phyloP scores from a whole-genome alignment of 2,329 filamentous ascomycete species.

The Alternaria sp. region DNA sequence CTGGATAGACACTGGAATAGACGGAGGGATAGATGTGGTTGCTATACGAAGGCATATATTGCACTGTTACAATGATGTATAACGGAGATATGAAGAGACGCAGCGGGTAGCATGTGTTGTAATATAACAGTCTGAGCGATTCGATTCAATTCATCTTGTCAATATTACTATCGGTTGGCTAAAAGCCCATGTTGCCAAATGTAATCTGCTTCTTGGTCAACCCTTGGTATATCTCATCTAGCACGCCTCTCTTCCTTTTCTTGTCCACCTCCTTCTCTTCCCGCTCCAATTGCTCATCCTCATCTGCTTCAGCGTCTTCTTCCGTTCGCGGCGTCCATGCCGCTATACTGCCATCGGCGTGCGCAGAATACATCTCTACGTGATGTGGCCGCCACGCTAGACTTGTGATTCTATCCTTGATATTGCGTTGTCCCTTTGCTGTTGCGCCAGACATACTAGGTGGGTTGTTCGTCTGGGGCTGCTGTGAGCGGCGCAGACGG shows the following conservation, averaged over 20 bases:
- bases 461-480: constrained; percentile 17
- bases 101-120: not conserved
- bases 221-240: constrained; percentile 80
- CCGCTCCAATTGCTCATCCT: constrained; percentile 49
- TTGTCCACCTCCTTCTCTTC: constrained; percentile 41
- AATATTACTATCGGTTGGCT: not conserved
- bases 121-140: not conserved
- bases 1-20: not conserved
- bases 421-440: constrained; percentile 49
- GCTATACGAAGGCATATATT: not conserved
- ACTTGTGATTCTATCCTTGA: constrained; percentile 65
- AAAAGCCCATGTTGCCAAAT: constrained; percentile 49
- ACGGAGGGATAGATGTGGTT: not conserved
- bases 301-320: constrained; percentile 53
- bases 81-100: not conserved
- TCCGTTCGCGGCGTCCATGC: constrained; percentile 72
- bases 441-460: not conserved
- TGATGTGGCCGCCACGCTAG: constrained; percentile 76
- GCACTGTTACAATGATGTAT: not conserved
- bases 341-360: constrained; percentile 82
- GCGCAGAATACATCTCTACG: constrained; percentile 79
- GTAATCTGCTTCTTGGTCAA: constrained; percentile 76
- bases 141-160: not conserved
- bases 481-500: constrained; percentile 70
- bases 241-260: constrained; percentile 75